These are phyloP conservation scores for Colletotrichum sp. DNA, from an alignment of 2,329 filamentous ascomycete genomes.

Conservation along the genomic window DNA sequence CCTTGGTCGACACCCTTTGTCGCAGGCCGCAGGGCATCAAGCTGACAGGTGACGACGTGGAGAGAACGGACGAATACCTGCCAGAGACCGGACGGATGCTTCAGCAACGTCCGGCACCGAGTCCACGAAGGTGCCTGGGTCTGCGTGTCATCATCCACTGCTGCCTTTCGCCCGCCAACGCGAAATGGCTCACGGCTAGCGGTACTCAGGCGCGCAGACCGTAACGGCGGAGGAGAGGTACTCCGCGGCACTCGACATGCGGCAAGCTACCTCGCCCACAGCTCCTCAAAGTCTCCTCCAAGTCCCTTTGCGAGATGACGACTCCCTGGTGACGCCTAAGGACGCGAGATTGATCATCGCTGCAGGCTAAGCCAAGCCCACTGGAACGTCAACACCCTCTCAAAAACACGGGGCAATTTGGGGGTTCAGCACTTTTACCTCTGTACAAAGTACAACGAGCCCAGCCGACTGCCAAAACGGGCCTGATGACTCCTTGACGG, in stretches of 20 bases:
- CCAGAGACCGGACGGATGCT: not conserved
- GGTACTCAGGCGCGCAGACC: not conserved
- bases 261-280: not conserved
- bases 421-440: not conserved
- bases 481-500: slow-evolving; percentile 15
- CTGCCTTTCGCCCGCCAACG: not conserved
- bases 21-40: not conserved
- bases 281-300: not conserved
- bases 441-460: not conserved
- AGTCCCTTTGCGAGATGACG: slow-evolving; percentile 6
- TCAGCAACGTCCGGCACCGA: not conserved
- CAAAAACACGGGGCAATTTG: slow-evolving; percentile 14
- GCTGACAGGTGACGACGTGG: not conserved
- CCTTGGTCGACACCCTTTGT: not conserved
- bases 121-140: not conserved
- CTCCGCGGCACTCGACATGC: not conserved
- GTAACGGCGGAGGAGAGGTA: not conserved
- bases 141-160: not conserved
- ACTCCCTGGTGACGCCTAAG: slow-evolving; percentile 11
- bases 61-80: not conserved
- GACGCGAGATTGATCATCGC: slow-evolving; percentile 7
- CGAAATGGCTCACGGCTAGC: not conserved
- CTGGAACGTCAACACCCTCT: slow-evolving; percentile 1
- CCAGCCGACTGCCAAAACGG: slow-evolving; percentile 1
- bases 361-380: not conserved